Evolutionary conservation across 1,284 basidiomycete genomes (phyloP), one percentile per base, ranked within the genome.

Genomic region (Cryptococcus sp.): DNA sequence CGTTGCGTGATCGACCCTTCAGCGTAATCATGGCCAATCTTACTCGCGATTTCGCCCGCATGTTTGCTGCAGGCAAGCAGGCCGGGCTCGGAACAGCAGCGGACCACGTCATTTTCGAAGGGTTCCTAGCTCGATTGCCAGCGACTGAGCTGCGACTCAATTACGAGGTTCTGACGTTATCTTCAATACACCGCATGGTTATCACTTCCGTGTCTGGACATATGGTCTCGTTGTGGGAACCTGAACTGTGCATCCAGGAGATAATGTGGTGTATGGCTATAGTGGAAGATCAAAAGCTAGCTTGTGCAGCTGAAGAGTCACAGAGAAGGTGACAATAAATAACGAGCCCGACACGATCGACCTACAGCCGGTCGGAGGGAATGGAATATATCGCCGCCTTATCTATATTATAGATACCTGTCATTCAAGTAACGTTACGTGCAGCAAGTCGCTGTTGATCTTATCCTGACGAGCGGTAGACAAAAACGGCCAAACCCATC

Each of bases 11-110:
- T 46, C 52, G 61, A 26, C 61, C 61, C 3, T 34, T 62, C 29
- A 50, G 47, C 47, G 55, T 62, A 16, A 62, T 62, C 39, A 44
- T 59, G 25, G 57, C 53, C 41, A 62, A 62, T 46, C 58, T 62
- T 53, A 43, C 54, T 34, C 52, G 61, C 8, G 61, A 62, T 50
- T 56, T 62, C 38, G 15, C 38, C 38, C 39, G 47, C 3, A 17
- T 44, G 17, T 45, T 44, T 19, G 44, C 52, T 3, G 57, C 50
- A 4, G 58, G 58, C 15, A 62, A 59, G 17, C 25, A 34, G 20
- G 57, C 49, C 17, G 61, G 61, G 10, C 29, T 49, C 5, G 61
- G 61, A 11, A 44, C 53, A 17, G 15, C 43, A 20, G 61, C 56
- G 34, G 61, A 62, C 39, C 61, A 62, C 50, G 50, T 37, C 15